These are phyloP conservation scores for Colletotrichum tropicicola DNA, from an alignment of 2,329 filamentous ascomycete species.

Conservation along the genomic window DNA sequence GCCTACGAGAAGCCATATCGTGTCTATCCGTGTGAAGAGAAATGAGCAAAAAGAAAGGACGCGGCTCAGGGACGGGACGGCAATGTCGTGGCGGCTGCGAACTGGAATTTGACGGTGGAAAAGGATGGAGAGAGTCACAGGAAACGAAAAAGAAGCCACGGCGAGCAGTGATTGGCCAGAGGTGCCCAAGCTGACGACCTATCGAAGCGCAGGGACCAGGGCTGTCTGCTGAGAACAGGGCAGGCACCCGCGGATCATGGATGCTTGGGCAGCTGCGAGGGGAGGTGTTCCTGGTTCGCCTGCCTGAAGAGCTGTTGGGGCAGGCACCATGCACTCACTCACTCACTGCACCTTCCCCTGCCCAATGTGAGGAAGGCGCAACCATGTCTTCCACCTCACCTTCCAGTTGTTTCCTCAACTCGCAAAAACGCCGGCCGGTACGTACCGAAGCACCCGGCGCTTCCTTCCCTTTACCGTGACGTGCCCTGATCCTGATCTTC, in stretches of 20 bases:
- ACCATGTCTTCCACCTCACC: too few species aligned
- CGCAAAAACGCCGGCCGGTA: background rate
- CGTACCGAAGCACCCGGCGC: background rate
- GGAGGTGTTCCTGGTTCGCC: background rate
- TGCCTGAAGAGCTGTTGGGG: too few species aligned
- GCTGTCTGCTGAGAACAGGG: background rate
- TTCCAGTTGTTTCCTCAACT: background rate
- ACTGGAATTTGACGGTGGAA: background rate
- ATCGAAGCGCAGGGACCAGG: conserved; percentile 2
- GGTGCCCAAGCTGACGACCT: background rate
- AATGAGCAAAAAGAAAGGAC: background rate
- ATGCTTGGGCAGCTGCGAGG: background rate
- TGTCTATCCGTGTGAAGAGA: background rate
- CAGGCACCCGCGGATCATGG: background rate
- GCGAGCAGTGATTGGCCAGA: conserved; percentile 6
- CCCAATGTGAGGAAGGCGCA: background rate
- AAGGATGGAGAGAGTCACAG: background rate
- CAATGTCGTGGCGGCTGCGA: too few species aligned
- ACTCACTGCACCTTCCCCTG: background rate
- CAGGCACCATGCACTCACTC: too few species aligned
- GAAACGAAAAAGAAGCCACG: background rate
- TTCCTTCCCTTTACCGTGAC: background rate
- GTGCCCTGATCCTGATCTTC: background rate
- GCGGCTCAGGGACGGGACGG: too few species aligned
- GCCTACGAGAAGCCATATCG: too few species aligned